Evolutionary conservation across 2,329 filamentous ascomycete genomes (phyloP), one percentile per base, ranked within the genome.

Genomic region (Stagonosporopsis tanaceti): DNA sequence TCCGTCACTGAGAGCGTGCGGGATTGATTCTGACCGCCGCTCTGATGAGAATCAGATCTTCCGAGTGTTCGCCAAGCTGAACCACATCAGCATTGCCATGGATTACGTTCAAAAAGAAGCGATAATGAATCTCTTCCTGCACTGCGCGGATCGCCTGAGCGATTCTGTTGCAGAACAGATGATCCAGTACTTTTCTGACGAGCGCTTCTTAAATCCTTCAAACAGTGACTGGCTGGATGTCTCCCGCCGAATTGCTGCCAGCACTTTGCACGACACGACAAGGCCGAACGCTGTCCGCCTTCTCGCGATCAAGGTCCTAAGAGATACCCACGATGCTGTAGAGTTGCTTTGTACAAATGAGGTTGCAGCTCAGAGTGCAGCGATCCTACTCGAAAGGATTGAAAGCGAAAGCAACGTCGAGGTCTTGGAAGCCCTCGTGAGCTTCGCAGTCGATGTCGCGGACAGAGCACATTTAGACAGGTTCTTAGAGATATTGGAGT

Each of bases 171-270:
- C 85, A 1, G 83, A 83, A 44, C 79, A 89, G 11, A 83, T 92
- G 24, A 82, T 92, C 40, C 83, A 86, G 41, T 87, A 91, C 69
- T 90, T 89, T 62, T 83, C 84, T 53, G 85, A 90, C 50, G 89
- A 89, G 62, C 82, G 88, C 42, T 88, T 86, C 66, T 90, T 90
- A 65, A 89, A 88, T 41, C 90, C 90, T 2, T 90, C 89, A 0
- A 88, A 91, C 64, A 75, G 82, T 44, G 80, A 85, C 34, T 93
- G 89, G 90, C 82, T 89, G 60, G 77, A 82, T 2, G 89, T 91
- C 50, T 79, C 89, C 51, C 77, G 79, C 15, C 76, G 85, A 25
- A 81, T 92, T 1, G 72, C 91, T 15, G 79, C 84, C 20, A 82
- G 83, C 1, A 89, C 92, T 67, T 87, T 90, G 64, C 82, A 83